Base-by-base conservation (phyloP, 345 rosid species). In the Eutrema heterophyllum region DNA sequence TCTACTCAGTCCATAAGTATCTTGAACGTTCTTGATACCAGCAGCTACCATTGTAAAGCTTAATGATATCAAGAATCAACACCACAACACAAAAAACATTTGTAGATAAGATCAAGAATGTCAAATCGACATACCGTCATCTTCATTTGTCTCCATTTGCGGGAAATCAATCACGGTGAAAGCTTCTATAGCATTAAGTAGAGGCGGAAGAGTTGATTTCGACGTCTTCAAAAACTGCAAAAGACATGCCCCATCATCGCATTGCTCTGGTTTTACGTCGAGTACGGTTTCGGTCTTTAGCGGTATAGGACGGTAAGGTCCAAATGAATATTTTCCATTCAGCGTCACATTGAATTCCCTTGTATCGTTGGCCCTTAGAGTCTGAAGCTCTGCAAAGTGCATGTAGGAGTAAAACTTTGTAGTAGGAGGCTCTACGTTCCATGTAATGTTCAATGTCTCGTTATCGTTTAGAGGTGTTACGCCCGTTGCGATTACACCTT, bases 171-270 rank as follows among this genome's bases (percentile, higher is more conserved):
- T 58, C 6, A 65, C 81, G n/a, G 61, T 39, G 51, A 44, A 78
- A 40, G 51, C 41, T 41, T 78, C 81, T 11, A 59, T 12, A 2
- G 73, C 81, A 53, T 79, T 86, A 24, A 84, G 67, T 26, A 79
- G 41, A 7, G 86, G 89, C 0, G 86, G 87, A 65, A 86, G 84
- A 6, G 83, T 74, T 0, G 84, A 84, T n/a, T 52, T 50, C 38
- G 40, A 16, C 0, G 81, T 57, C 36, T 58, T 77, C 6, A 9
- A 9, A 16, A 83, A 57, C 40, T 74, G 6, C 16, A 84, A 33
- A 14, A 55, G 48, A 26, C 70, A 78, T 26, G 51, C 24, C 44
- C 68, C 68, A 29, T 33, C 45, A 10, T 38, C 26, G 70, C 80
- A 82, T 14, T 58, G 71, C 48, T 68, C 27, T 12, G 67, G 70